Conservation (phyloP, 192 early-diverging fungal species). For the Coemansia sp. region DNA sequence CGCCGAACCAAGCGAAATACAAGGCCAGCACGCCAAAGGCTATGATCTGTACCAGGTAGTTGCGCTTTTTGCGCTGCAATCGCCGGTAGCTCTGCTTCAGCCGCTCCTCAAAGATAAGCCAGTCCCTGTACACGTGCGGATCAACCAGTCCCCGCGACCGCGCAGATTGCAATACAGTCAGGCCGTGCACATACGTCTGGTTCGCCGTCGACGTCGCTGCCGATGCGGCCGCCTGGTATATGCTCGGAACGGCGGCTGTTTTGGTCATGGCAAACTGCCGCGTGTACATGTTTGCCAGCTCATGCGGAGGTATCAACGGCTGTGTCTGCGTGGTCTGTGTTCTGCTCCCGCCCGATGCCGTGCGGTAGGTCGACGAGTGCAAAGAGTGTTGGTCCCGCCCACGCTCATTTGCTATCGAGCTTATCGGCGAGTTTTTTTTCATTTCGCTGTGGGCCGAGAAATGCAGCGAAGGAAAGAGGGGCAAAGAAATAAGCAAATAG, state of each 20-base stretch:
- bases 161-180: conserved; percentile 36
- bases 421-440: not conserved
- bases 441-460: not conserved
- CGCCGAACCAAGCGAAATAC: conserved; percentile 52
- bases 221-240: conserved; percentile 31
- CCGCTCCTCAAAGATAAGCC: conserved; percentile 77
- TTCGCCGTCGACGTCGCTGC: conserved; percentile 19
- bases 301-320: conserved; percentile 19
- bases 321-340: conserved; percentile 4
- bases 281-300: conserved; percentile 47
- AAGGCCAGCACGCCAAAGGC: conserved; percentile 45
- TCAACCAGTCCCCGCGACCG: conserved; percentile 36
- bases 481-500: not conserved
- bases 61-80: conserved; percentile 63
- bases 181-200: conserved; percentile 42
- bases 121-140: conserved; percentile 63
- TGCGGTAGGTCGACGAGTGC: conserved; percentile 33
- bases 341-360: conserved; percentile 9
- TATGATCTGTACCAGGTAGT: conserved; percentile 55
- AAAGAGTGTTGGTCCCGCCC: conserved; percentile 28
- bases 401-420: conserved; percentile 2
- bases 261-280: conserved; percentile 46
- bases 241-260: conserved; percentile 13
- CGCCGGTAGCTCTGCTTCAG: conserved; percentile 69
- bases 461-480: not conserved